Evolutionary conservation across 1,139 yeast species (phyloP).

Genomic region (Protomyces inouyei): DNA sequence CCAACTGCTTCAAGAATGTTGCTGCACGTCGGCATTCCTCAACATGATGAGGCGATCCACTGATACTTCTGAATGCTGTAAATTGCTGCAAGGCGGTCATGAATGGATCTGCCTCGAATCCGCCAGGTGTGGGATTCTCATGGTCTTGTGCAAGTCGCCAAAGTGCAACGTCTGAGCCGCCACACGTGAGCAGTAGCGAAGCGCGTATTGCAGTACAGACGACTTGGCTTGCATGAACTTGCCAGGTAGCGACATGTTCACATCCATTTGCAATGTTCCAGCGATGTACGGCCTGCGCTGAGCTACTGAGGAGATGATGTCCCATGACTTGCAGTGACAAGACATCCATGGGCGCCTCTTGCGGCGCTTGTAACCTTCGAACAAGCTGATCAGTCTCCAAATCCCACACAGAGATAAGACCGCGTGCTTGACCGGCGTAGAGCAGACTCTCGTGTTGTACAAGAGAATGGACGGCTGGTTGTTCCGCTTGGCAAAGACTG

Average conservation of each 20-base stretch:
- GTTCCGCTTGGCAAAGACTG: constrained; percentile 59
- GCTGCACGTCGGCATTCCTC: constrained; percentile 89
- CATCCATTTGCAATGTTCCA: background rate
- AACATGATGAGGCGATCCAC: constrained; percentile 60
- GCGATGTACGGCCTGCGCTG: background rate
- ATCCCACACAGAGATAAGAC: constrained; percentile 77
- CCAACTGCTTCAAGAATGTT: constrained; percentile 58
- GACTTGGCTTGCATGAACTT: background rate
- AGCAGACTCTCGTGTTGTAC: constrained; percentile 58
- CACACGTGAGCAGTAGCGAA: background rate
- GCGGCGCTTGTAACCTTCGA: constrained; percentile 43
- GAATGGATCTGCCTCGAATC: constrained; percentile 51
- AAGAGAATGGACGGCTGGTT: constrained; percentile 56
- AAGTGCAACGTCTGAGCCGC: background rate
- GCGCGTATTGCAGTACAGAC: background rate
- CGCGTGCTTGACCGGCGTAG: constrained; percentile 73
- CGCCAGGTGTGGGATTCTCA: constrained; percentile 23
- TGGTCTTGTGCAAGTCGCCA: background rate
- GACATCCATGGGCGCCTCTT: constrained; percentile 48
- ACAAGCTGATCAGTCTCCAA: constrained; percentile 70
- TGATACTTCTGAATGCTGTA: constrained; percentile 69
- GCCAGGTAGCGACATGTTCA: background rate
- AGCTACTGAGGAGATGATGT: background rate
- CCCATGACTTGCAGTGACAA: constrained; percentile 35
- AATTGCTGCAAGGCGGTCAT: constrained; percentile 57